Conservation (phyloP, 306 rosid genomes). For the Erythrophleum fordii region DNA sequence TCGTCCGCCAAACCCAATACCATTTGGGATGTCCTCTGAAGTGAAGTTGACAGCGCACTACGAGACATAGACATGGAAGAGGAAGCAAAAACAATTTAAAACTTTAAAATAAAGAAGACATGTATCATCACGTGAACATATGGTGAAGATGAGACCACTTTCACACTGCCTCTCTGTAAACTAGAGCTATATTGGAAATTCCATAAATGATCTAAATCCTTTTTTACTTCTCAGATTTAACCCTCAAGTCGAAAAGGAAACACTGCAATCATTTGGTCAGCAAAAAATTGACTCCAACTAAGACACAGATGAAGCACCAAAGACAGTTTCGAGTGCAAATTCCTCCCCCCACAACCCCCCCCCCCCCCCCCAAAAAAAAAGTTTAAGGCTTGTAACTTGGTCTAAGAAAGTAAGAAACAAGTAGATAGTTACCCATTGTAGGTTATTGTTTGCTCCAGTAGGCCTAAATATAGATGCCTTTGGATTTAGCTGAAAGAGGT, state of each 20-base stretch:
- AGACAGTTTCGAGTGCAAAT: neutral
- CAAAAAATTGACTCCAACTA: neutral
- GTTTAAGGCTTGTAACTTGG: too few species aligned
- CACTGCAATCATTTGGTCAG: neutral
- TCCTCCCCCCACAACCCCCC: too few species aligned
- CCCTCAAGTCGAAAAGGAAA: neutral
- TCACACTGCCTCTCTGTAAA: neutral
- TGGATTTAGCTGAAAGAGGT: constrained; percentile 79
- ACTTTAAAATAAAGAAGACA: neutral
- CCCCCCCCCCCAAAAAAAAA: neutral
- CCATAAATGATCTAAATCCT: neutral
- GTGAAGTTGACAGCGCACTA: constrained; percentile 90
- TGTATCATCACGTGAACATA: neutral
- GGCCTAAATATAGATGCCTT: constrained; percentile 78
- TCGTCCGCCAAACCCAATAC: constrained; percentile 88
- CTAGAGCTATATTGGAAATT: neutral
- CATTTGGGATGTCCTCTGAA: constrained; percentile 91
- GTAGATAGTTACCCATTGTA: constrained; percentile 83
- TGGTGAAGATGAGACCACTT: neutral
- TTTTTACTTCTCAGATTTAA: neutral
- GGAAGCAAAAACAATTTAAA: neutral
- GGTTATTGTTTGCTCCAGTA: constrained; percentile 80
- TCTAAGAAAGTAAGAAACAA: constrained; percentile 21
- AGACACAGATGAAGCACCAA: neutral
- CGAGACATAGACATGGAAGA: constrained; percentile 7